Conservation (phyloP, 495 filamentous ascomycete species). For the Neurospora sp. region DNA sequence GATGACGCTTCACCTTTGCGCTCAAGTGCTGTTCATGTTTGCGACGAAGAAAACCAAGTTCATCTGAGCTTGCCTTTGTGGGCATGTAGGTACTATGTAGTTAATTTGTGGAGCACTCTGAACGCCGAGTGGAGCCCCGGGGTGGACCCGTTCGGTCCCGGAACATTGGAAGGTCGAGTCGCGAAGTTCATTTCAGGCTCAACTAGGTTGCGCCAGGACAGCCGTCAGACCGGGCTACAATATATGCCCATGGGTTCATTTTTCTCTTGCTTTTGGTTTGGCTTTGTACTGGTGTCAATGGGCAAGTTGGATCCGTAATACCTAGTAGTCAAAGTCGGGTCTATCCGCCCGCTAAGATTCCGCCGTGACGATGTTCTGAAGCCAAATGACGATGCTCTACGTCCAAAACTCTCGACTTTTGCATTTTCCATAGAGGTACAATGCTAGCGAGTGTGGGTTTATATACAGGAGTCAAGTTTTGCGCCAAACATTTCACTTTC, state of each 20-base stretch:
- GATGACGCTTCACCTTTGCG: not conserved
- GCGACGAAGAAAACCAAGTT: not conserved
- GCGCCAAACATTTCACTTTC: not conserved
- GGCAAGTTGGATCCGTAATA: not conserved
- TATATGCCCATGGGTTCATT: no score
- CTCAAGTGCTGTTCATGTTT: not conserved
- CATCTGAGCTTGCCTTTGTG: not conserved
- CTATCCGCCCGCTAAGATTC: not conserved
- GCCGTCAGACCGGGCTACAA: not conserved
- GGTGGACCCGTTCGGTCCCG: not conserved
- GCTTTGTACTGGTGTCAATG: not conserved
- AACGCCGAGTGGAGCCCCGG: not conserved
- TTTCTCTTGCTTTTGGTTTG: no score
- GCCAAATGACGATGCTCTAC: not conserved
- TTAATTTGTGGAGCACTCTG: not conserved
- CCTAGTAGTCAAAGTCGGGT: not conserved
- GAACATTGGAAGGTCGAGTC: not conserved
- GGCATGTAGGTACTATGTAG: not conserved
- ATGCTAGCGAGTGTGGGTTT: accelerated
- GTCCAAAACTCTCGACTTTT: not conserved
- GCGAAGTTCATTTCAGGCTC: not conserved
- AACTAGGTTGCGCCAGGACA: not conserved
- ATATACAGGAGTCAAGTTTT: not conserved
- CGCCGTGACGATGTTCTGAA: not conserved
- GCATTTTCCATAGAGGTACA: no score